Evolutionary conservation across 371 early-diverging fungal species (phyloP).

Genomic region (Ordospora colligata): DNA sequence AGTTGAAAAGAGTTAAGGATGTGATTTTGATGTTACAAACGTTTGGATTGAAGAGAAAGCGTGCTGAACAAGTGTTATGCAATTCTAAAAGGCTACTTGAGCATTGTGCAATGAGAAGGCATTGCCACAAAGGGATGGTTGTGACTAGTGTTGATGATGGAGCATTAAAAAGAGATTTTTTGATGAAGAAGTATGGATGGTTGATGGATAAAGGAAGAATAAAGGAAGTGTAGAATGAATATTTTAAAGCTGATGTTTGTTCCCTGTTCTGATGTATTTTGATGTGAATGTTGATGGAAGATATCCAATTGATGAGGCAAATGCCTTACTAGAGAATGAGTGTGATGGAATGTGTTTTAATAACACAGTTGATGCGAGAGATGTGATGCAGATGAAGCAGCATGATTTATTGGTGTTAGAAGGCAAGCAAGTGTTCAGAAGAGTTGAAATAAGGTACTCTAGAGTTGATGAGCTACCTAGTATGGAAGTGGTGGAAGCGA

Average conservation of each 20-base stretch:
- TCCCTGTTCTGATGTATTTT: background rate
- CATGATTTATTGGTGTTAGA: background rate
- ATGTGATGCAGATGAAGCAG: background rate
- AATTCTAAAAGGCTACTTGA: slow-evolving; percentile 15
- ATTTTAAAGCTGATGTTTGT: background rate
- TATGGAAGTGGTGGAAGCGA: background rate
- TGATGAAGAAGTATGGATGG: background rate
- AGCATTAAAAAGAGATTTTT: slow-evolving; percentile 30
- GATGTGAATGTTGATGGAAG: slow-evolving; percentile 12
- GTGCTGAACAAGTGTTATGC: background rate
- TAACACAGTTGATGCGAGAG: background rate
- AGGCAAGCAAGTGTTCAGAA: background rate
- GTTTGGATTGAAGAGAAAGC: slow-evolving; percentile 4
- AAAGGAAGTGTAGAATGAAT: background rate
- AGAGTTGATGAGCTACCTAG: background rate
- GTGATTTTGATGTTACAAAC: slow-evolving; percentile 7
- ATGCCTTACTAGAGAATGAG: background rate
- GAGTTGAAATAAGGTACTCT: background rate
- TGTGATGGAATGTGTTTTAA: slow-evolving; percentile 19
- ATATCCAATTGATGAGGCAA: background rate
- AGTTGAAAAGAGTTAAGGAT: slow-evolving; percentile 19
- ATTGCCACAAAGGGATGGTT: background rate
- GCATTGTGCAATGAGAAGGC: slow-evolving; percentile 32
- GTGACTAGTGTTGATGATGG: slow-evolving; percentile 26
- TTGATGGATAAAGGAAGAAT: background rate